Percentiles rank a stretch among this genome's conserved stretches.
These are phyloP conservation scores for Nigrograna mackinnonii DNA, from an alignment of 2,329 filamentous ascomycete genomes.

Conservation along the genomic window DNA sequence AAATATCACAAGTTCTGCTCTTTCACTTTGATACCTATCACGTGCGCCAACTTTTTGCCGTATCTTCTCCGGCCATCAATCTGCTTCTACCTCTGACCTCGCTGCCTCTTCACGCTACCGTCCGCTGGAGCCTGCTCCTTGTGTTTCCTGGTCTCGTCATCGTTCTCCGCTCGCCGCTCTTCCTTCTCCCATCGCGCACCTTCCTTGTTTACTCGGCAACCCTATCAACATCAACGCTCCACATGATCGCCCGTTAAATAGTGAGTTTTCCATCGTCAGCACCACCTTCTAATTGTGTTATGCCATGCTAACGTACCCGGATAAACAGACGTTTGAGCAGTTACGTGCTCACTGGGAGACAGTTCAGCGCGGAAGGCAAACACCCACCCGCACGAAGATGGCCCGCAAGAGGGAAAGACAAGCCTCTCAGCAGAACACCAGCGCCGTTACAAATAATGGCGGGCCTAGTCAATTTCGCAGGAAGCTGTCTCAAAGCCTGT, in stretches of 20 bases:
- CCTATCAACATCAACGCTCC: too few species aligned
- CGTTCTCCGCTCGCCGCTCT: not conserved
- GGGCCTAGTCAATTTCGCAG: slow-evolving; percentile 30
- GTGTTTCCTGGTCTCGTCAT: too few species aligned
- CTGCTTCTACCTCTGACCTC: not conserved
- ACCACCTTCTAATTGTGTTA: too few species aligned
- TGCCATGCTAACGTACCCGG: slow-evolving; percentile 40
- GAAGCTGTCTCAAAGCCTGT: slow-evolving; percentile 36
- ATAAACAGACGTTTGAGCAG: slow-evolving; percentile 33
- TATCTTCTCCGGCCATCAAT: too few species aligned
- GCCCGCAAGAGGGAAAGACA: slow-evolving; percentile 28
- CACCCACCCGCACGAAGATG: slow-evolving; percentile 19
- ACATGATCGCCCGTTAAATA: too few species aligned
- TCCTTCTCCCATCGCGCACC: slow-evolving; percentile 9
- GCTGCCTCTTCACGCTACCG: too few species aligned
- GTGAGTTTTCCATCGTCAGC: too few species aligned
- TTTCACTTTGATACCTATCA: too few species aligned
- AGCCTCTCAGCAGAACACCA: slow-evolving; percentile 11
- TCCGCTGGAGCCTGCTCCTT: too few species aligned
- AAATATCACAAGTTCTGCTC: too few species aligned
- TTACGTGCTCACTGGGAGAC: slow-evolving; percentile 39
- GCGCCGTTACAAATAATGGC: slow-evolving; percentile 11
- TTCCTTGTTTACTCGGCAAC: slow-evolving; percentile 22
- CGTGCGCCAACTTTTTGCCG: too few species aligned
- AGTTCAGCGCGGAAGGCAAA: slow-evolving; percentile 12